Base-by-base conservation (phyloP, 176 grass and related monocot genomes). In the Paspalum vaginatum region DNA sequence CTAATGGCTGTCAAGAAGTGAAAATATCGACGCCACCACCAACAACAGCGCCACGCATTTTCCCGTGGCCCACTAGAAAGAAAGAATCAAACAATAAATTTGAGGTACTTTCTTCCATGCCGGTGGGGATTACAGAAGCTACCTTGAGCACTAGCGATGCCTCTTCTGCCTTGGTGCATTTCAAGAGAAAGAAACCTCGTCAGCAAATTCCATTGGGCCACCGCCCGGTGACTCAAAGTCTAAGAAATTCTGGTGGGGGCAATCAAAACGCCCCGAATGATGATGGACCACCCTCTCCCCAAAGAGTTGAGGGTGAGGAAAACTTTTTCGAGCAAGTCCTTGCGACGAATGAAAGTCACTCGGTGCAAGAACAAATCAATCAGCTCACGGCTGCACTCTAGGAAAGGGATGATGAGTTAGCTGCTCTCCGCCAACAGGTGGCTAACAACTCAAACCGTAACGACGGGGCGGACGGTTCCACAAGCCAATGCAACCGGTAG, bases 271-370 rank as follows among this genome's bases (percentile, higher is more conserved):
- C n/a, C n/a, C n/a, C n/a, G n/a, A n/a, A n/a, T n/a, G n/a, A n/a
- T n/a, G n/a, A n/a, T n/a, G n/a, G 4, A 3, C 6, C 50, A 18
- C 5, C 1, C 1, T 52, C 50, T 18, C 0, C 1, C 0, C 0
- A 17, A 7, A 52, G 5, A n/a, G n/a, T n/a, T 7, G 16, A 52
- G 50, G 7, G 46, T 48, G 46, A 48, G 46, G 11, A 2, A 0
- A 4, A 1, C 11, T 0, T 12, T 2, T 9, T 12, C 4, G 16
- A 53, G 17, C 50, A 18, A 53, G 50, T 53, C 1, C 50, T 53
- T 17, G 16, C 16, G 12, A 25, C 55, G 4, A 25, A 58, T 58
- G 1, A 58, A 5, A 20, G n/a, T 0, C 56, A 22, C 9, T 58
- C 56, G 0, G 2, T 58, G 0, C 8, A 58, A 24, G 56, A 58